A percentile compares a stretch with the other conserved stretches of the same genome.
phyloP scores from a whole-genome alignment of 2,329 filamentous ascomycete genomes.

The Pleoardoris graminearum region DNA sequence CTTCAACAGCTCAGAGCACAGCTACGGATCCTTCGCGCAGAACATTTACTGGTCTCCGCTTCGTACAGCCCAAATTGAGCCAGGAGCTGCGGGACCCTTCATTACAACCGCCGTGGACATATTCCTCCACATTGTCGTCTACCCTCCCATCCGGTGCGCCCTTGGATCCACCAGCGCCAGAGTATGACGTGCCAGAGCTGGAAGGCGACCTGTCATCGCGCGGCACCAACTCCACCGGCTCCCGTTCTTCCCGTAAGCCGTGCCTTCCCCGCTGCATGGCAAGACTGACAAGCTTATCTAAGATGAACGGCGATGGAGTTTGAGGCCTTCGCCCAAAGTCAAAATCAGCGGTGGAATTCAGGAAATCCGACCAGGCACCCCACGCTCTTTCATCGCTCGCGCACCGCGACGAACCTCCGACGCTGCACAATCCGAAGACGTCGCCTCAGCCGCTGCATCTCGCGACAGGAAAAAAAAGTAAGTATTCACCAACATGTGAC shows the following conservation, averaged over 20 bases:
- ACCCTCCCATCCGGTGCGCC: slow-evolving; percentile 40
- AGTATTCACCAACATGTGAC: slow-evolving; percentile 3
- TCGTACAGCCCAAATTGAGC: slow-evolving; percentile 13
- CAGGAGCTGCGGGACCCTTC: slow-evolving; percentile 29
- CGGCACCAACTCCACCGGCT: slow-evolving; percentile 32
- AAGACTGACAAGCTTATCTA: slow-evolving; percentile 9
- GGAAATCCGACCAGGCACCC: slow-evolving; percentile 30
- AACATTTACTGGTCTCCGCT: slow-evolving; percentile 13
- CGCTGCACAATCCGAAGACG: slow-evolving; percentile 17
- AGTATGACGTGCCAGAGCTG: slow-evolving; percentile 33
- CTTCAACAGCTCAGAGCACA: slow-evolving; percentile 24
- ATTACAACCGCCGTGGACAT: slow-evolving; percentile 37
- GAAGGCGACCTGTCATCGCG: slow-evolving; percentile 38
- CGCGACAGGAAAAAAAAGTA: slow-evolving; percentile 18
- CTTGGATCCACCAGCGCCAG: slow-evolving; percentile 29
- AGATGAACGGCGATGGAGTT: slow-evolving; percentile 36
- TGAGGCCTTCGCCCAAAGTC: slow-evolving; percentile 24
- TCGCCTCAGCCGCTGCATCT: slow-evolving; percentile 3
- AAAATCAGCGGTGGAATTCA: slow-evolving; percentile 26
- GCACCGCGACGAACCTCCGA: slow-evolving; percentile 28
- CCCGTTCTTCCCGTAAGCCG: slow-evolving; percentile 33
- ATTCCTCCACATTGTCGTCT: slow-evolving; percentile 32
- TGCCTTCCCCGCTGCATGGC: not conserved
- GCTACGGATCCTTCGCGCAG: slow-evolving; percentile 15
- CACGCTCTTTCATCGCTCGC: slow-evolving; percentile 30